Percentiles rank a stretch among this genome's conserved stretches.
phyloP scores from a whole-genome alignment of 2,329 filamentous ascomycete species.

The Colletotrichum noveboracense region DNA sequence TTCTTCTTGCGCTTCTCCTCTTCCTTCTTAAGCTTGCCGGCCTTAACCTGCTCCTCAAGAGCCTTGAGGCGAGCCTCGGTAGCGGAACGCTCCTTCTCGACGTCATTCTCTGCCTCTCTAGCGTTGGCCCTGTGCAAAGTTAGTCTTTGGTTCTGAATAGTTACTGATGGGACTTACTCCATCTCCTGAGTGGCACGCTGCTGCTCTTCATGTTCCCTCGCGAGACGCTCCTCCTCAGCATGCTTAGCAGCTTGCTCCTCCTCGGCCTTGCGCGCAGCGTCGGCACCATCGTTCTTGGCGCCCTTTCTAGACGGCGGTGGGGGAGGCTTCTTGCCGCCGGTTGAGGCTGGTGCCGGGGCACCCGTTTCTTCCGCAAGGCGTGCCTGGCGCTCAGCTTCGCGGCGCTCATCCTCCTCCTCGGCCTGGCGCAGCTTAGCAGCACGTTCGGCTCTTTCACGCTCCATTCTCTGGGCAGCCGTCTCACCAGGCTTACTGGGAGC shows the following conservation, averaged over 20 bases:
- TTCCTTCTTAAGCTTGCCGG: conserved; percentile 93
- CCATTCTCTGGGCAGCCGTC: conserved; percentile 80
- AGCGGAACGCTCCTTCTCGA: conserved; percentile 80
- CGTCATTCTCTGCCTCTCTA: conserved; percentile 77
- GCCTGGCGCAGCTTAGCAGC: conserved; percentile 88
- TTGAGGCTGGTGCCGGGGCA: conserved; percentile 58
- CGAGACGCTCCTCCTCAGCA: conserved; percentile 69
- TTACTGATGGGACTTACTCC: conserved; percentile 70
- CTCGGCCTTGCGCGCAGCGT: conserved; percentile 62
- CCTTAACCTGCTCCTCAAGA: conserved; percentile 90
- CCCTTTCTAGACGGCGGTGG: conserved; percentile 83
- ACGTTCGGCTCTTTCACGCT: conserved; percentile 86
- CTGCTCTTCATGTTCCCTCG: conserved; percentile 77
- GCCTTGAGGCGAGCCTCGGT: conserved; percentile 84
- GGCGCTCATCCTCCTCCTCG: conserved; percentile 90
- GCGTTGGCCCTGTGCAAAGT: conserved; percentile 69
- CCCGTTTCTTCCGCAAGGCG: conserved; percentile 81
- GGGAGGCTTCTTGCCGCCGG: conserved; percentile 67
- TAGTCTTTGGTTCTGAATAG: conserved; percentile 28
- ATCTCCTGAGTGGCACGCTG: conserved; percentile 75
- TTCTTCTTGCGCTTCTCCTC: conserved; percentile 95
- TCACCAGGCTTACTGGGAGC: conserved; percentile 81
- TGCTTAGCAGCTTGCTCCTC: conserved; percentile 60
- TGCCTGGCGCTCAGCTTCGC: conserved; percentile 86
- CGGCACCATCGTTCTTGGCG: conserved; percentile 62